phyloP scores from a whole-genome alignment of 345 rosid species.

The Pelargonium nanum region DNA sequence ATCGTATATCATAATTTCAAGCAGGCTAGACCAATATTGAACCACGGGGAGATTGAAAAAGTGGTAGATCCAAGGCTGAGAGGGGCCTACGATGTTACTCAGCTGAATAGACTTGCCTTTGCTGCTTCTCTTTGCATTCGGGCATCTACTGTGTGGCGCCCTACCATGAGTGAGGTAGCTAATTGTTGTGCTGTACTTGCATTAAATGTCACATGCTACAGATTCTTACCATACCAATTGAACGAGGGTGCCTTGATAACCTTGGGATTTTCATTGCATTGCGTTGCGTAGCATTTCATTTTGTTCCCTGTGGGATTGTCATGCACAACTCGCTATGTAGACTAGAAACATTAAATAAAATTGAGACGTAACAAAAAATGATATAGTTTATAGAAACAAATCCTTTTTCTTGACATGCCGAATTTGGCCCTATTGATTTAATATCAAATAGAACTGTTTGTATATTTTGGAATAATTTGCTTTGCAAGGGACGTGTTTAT shows the following conservation, averaged over 20 bases:
- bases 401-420: no score
- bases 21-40: slow-evolving; percentile 73
- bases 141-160: slow-evolving; percentile 72
- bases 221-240: neutral
- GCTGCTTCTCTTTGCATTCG: slow-evolving; percentile 85
- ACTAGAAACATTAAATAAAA: neutral
- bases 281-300: no score
- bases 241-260: neutral
- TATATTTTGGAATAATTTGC: neutral
- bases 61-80: slow-evolving; percentile 71
- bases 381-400: no score
- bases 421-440: no score
- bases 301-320: no score
- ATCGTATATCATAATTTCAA: neutral
- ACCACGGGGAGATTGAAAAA: slow-evolving; percentile 47
- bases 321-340: no score
- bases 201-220: neutral
- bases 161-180: slow-evolving; percentile 75
- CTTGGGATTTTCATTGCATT: no score
- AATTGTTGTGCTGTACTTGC: neutral
- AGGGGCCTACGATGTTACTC: slow-evolving; percentile 45
- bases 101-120: slow-evolving; percentile 57
- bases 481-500: neutral
- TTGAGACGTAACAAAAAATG: no score
- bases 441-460: neutral